Conservation (phyloP, 116 monocot species). For the Iris pallida region DNA sequence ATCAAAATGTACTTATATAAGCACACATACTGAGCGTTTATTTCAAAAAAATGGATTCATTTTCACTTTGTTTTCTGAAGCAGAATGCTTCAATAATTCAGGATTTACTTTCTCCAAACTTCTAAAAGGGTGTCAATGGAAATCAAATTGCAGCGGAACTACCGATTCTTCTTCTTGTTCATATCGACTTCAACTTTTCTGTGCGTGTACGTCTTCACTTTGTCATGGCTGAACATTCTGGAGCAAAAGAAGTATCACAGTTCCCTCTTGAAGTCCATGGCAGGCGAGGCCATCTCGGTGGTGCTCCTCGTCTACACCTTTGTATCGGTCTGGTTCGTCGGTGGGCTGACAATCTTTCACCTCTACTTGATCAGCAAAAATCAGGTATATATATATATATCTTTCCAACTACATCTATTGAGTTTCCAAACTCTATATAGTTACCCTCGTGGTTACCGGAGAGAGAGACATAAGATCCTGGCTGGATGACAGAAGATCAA, state of each 20-base stretch:
- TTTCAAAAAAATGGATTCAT: too few relatives aligned
- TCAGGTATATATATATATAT: too few relatives aligned
- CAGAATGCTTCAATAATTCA: background rate
- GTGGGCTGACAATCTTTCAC: constrained; percentile 84
- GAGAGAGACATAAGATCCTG: too few relatives aligned
- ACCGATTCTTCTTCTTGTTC: constrained; percentile 86
- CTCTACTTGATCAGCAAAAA: constrained; percentile 69
- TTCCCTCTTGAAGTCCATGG: constrained; percentile 53
- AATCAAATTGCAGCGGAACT: constrained; percentile 65
- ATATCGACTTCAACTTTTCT: constrained; percentile 76
- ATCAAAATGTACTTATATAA: background rate
- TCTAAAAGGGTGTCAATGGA: constrained; percentile 7
- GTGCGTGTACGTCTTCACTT: constrained; percentile 68
- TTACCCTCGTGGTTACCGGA: too few relatives aligned
- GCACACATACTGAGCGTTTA: background rate
- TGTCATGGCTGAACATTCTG: constrained; percentile 69
- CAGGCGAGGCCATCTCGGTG: constrained; percentile 55
- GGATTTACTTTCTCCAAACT: background rate
- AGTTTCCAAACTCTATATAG: too few relatives aligned
- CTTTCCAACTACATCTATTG: too few relatives aligned
- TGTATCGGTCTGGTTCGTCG: constrained; percentile 80
- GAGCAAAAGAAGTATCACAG: constrained; percentile 25
- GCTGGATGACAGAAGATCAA: too few relatives aligned
- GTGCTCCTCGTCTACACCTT: constrained; percentile 76
- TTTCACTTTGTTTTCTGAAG: background rate